A percentile compares a stretch with the other conserved stretches of the same genome.
Conservation (phyloP, 768 basidiomycete genomes). For the Grammothele lineata region DNA sequence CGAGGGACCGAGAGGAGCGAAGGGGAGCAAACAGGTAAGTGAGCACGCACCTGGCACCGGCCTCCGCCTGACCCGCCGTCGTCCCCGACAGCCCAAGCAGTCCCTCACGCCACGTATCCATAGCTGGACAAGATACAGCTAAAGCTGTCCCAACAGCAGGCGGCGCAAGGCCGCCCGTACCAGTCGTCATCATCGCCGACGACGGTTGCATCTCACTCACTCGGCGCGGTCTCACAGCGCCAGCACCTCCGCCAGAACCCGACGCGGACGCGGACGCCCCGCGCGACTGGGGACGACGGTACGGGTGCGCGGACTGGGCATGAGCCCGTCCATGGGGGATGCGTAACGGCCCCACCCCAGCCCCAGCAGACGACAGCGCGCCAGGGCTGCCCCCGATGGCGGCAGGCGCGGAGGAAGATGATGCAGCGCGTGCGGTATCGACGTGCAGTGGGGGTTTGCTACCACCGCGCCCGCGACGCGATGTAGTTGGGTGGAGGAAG, state of each 20-base stretch:
- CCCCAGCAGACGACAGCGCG: constrained; percentile 8
- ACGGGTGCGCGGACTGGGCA: constrained; percentile 17
- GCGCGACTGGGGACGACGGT: constrained; percentile 15
- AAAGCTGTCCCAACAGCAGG: constrained; percentile 12
- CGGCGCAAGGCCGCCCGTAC: constrained; percentile 1
- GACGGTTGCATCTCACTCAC: constrained; percentile 15
- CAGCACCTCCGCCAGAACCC: constrained; percentile 11
- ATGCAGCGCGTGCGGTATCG: constrained; percentile 4
- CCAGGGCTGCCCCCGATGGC: not conserved
- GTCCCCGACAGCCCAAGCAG: constrained; percentile 4
- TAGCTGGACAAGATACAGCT: constrained; percentile 16
- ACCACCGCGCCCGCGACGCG: constrained; percentile 13
- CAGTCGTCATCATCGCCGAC: constrained; percentile 2
- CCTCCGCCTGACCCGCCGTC: not conserved
- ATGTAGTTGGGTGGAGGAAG: no score
- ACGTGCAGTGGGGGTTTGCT: constrained; percentile 17
- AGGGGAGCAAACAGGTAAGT: not conserved
- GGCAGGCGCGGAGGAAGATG: not conserved
- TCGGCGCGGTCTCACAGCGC: constrained; percentile 16
- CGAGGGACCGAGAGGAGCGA: not conserved
- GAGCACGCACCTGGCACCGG: constrained; percentile 5
- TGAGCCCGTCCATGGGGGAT: constrained; percentile 9
- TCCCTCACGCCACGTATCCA: constrained; percentile 13
- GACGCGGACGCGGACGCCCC: no score
- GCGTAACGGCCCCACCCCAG: constrained; percentile 9